phyloP scores from a whole-genome alignment of 495 filamentous ascomycete species.

The Aspergillus homomorphus region DNA sequence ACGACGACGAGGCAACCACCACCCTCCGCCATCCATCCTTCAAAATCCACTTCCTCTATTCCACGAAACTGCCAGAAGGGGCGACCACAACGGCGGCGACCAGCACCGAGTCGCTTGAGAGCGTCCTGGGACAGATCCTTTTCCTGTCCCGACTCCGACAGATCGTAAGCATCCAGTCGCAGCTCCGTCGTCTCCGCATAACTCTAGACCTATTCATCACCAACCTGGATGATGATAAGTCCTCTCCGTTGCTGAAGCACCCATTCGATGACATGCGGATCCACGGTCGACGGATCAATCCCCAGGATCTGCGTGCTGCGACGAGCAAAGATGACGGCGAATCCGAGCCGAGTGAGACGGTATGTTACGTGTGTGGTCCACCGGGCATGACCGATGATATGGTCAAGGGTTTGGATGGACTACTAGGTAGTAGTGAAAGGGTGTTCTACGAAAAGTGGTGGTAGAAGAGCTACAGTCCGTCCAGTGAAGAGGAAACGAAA shows the following conservation, averaged over 20 bases:
- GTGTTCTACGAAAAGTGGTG: slow-evolving; percentile 90
- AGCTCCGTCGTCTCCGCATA: slow-evolving; percentile 30
- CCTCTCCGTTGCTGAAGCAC: slow-evolving; percentile 10
- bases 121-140: slow-evolving; percentile 55
- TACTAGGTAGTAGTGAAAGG: slow-evolving; percentile 53
- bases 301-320: slow-evolving; percentile 47
- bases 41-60: slow-evolving; percentile 44
- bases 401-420: slow-evolving; percentile 49
- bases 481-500: background rate
- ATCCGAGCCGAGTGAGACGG: slow-evolving; percentile 44
- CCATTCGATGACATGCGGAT: slow-evolving; percentile 35
- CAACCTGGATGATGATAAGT: slow-evolving; percentile 10
- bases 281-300: slow-evolving; percentile 46
- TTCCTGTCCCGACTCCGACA: slow-evolving; percentile 54
- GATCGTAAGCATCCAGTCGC: slow-evolving; percentile 33
- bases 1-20: slow-evolving; percentile 21
- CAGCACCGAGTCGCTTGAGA: slow-evolving; percentile 21
- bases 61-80: slow-evolving; percentile 29
- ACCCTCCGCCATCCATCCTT: slow-evolving; percentile 17
- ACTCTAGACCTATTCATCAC: slow-evolving; percentile 42
- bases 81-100: slow-evolving; percentile 18
- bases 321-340: slow-evolving; percentile 36
- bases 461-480: slow-evolving; percentile 39
- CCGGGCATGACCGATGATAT: slow-evolving; percentile 78
- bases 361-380: slow-evolving; percentile 78